phyloP scores from a whole-genome alignment of 139 green algal species.

The Picochlorum sp. region DNA sequence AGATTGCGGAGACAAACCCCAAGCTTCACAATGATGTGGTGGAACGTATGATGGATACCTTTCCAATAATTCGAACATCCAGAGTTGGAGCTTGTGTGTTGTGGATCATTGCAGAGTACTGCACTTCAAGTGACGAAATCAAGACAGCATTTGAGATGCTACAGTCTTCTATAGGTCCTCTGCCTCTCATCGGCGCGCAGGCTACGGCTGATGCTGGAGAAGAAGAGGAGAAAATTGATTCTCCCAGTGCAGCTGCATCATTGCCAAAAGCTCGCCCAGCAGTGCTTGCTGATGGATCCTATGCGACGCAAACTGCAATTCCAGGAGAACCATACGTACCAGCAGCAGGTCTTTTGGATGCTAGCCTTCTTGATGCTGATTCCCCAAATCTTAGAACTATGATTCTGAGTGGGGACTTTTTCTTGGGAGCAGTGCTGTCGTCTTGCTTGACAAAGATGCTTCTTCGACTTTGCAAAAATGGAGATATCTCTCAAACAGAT shows the following conservation, averaged over 20 bases:
- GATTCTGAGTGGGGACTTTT: conserved; percentile 84
- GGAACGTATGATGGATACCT: conserved; percentile 76
- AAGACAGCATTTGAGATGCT: conserved; percentile 63
- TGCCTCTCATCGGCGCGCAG: conserved; percentile 48
- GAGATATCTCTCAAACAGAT: conserved; percentile 7
- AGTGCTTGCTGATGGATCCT: conserved; percentile 93
- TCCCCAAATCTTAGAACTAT: conserved; percentile 48
- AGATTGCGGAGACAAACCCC: conserved; percentile 92
- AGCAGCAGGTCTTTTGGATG: conserved; percentile 11
- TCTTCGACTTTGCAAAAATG: conserved; percentile 55
- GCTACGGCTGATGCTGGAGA: conserved; percentile 8
- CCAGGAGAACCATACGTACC: conserved; percentile 7
- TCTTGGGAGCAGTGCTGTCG: conserved; percentile 74
- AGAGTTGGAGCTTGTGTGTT: conserved; percentile 77
- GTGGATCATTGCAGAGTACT: conserved; percentile 95
- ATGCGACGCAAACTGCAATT: conserved; percentile 77
- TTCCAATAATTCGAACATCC: conserved; percentile 67
- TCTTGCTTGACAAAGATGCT: conserved; percentile 83
- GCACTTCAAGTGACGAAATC: conserved; percentile 49
- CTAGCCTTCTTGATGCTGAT: background rate
- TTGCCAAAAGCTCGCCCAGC: conserved; percentile 47
- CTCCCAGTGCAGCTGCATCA: background rate
- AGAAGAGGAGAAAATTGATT: conserved; percentile 10
- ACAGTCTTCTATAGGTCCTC: conserved; percentile 55
- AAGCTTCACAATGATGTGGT: conserved; percentile 75